Evolutionary conservation across 2,329 filamentous ascomycete species (phyloP).

Genomic region (Pseudocercospora vitis): DNA sequence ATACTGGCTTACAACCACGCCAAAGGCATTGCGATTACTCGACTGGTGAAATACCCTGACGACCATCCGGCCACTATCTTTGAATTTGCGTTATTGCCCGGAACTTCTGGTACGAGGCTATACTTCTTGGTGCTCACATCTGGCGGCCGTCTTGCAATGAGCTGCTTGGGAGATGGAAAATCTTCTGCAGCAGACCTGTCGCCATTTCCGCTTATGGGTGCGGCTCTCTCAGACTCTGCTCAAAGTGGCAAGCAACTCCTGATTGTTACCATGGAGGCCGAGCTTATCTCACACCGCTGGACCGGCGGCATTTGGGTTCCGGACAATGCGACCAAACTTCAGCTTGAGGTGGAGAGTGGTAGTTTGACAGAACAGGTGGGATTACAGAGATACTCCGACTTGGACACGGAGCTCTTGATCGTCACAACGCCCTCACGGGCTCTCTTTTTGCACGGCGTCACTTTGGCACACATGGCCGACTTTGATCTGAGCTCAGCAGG

Average conservation of each 20-base stretch:
- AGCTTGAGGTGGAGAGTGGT: conserved; percentile 19
- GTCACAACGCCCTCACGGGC: conserved; percentile 19
- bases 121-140: conserved; percentile 62
- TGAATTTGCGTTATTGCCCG: conserved; percentile 56
- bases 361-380: conserved; percentile 24
- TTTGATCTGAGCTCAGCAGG: conserved; percentile 19
- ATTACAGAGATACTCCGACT: conserved; percentile 25
- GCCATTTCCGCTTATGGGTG: conserved; percentile 30
- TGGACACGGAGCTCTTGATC: conserved; percentile 29
- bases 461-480: conserved; percentile 21
- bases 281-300: conserved; percentile 25
- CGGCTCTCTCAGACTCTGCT: conserved; percentile 23
- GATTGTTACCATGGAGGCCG: conserved; percentile 30
- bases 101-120: conserved; percentile 34
- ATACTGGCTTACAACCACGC: conserved; percentile 65
- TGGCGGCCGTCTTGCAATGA: conserved; percentile 63
- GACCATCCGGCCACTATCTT: conserved; percentile 63
- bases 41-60: conserved; percentile 55
- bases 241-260: conserved; percentile 23
- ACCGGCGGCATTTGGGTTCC: conserved; percentile 19
- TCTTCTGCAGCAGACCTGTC: conserved; percentile 23
- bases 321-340: conserved; percentile 13
- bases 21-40: conserved; percentile 58
- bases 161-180: conserved; percentile 50
- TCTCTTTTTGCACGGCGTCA: conserved; percentile 27